phyloP scores from a whole-genome alignment of 352 stramenopile species.

The Globisporangium solare region DNA sequence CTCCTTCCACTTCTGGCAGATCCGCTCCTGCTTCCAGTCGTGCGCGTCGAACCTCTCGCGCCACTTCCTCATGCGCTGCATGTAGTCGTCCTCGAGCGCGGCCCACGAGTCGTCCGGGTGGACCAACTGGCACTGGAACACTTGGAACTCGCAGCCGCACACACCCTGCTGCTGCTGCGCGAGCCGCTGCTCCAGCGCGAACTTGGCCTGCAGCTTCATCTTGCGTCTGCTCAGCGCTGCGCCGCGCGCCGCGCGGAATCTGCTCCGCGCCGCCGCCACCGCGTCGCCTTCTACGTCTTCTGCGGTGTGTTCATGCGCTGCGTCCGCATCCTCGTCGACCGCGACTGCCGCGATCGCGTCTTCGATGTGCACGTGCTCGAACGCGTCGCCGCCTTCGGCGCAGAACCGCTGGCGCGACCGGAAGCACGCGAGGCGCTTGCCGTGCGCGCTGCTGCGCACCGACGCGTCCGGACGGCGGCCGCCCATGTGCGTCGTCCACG shows the following conservation, averaged over 20 bases:
- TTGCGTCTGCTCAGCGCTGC: constrained; percentile 4
- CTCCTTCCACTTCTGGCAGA: constrained; percentile 72
- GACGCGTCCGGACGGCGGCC: background rate
- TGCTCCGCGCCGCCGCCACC: background rate
- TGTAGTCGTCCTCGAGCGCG: constrained; percentile 27
- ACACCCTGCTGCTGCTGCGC: constrained; percentile 20
- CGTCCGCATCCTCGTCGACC: background rate
- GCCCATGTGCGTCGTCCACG: background rate
- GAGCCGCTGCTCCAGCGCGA: constrained; percentile 6
- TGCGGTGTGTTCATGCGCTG: background rate
- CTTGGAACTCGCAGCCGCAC: constrained; percentile 41
- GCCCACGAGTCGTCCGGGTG: constrained; percentile 15
- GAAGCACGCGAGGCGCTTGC: constrained; percentile 56
- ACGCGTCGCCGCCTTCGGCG: constrained; percentile 2
- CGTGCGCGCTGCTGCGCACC: constrained; percentile 20
- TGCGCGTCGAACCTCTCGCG: constrained; percentile 45
- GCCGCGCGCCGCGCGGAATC: background rate
- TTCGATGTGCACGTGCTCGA: constrained; percentile 10
- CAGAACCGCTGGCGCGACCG: constrained; percentile 52
- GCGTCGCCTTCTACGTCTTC: background rate
- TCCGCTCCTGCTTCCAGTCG: constrained; percentile 46
- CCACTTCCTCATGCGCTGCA: constrained; percentile 41
- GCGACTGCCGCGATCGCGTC: background rate
- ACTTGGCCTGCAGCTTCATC: constrained; percentile 4
- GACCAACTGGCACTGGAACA: constrained; percentile 36